Evolutionary conservation across 768 basidiomycete species (phyloP).

Genomic region (Pseudohyphozyma bogoriensis): DNA sequence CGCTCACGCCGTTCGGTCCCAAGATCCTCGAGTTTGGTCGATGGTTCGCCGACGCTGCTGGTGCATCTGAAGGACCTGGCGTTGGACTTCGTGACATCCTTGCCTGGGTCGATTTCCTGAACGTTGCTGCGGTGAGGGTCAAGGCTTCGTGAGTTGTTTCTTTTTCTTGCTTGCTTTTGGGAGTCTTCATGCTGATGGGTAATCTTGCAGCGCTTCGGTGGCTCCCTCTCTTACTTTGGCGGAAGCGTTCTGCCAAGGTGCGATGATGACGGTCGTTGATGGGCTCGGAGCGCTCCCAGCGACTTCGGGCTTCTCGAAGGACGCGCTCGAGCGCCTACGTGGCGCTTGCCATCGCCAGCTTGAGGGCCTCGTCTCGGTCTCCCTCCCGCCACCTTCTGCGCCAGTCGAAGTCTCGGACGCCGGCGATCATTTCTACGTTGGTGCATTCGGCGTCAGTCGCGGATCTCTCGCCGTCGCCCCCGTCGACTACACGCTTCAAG

Average conservation of each 20-base stretch:
- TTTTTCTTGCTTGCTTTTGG: background rate
- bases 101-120: constrained; percentile 88
- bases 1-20: constrained; percentile 50
- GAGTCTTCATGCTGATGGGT: background rate
- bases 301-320: constrained; percentile 45
- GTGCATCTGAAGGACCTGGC: constrained; percentile 49
- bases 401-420: constrained; percentile 29
- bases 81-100: constrained; percentile 78
- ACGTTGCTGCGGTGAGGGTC: constrained; percentile 34
- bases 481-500: constrained; percentile 63
- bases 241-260: constrained; percentile 52
- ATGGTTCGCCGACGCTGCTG: constrained; percentile 62
- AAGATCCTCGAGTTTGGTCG: constrained; percentile 64
- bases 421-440: constrained; percentile 47
- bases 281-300: constrained; percentile 42
- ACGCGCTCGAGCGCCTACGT: constrained; percentile 49
- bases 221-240: constrained; percentile 5
- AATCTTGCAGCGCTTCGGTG: background rate
- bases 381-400: constrained; percentile 41
- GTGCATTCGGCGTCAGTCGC: constrained; percentile 59
- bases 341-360: constrained; percentile 47
- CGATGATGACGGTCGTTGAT: constrained; percentile 84
- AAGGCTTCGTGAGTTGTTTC: constrained; percentile 2
- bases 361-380: constrained; percentile 36
- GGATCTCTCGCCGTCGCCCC: constrained; percentile 44